Conservation (phyloP, 2,329 filamentous ascomycete species). For the Plenodomus biglobosus region DNA sequence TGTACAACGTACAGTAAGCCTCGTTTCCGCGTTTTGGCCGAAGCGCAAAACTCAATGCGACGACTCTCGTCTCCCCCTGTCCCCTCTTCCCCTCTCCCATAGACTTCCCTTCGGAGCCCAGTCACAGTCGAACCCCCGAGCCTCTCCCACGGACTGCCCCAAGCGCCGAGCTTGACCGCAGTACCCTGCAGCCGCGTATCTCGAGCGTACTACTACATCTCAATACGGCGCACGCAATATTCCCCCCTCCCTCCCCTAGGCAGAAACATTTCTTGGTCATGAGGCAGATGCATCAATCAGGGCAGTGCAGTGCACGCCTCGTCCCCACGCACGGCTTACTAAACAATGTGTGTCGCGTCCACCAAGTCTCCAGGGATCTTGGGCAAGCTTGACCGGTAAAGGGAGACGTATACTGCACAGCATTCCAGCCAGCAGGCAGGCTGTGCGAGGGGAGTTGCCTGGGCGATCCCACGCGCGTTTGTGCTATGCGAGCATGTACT, state of each 20-base stretch:
- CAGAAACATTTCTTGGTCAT: constrained; percentile 10
- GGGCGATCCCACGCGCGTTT: constrained; percentile 1
- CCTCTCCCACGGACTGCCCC: constrained; percentile 5
- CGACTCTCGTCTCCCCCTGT: constrained; percentile 6
- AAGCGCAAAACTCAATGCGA: constrained; percentile 12
- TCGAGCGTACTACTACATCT: too few species aligned
- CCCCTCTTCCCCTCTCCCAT: constrained; percentile 2
- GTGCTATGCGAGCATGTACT: constrained; percentile 10
- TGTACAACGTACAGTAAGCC: too few species aligned
- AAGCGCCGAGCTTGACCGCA: neutral
- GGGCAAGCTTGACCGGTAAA: neutral
- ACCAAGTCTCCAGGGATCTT: constrained; percentile 4
- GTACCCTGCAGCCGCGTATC: too few species aligned
- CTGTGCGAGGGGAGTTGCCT: constrained; percentile 15
- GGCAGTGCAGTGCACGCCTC: constrained; percentile 5
- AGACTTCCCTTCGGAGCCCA: too few species aligned
- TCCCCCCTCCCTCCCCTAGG: too few species aligned
- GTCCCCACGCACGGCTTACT: too few species aligned
- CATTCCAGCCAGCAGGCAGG: constrained; percentile 12
- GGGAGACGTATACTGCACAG: constrained; percentile 1
- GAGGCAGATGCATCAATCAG: constrained; percentile 4
- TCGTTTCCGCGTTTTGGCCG: constrained; percentile 23
- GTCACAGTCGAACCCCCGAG: neutral
- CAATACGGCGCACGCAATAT: too few species aligned
- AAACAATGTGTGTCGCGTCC: constrained; percentile 4